Percentiles rank a stretch among this genome's conserved stretches.
Evolutionary conservation across 306 rosid genomes (phyloP).

Genomic region (Vigna trinervia): DNA sequence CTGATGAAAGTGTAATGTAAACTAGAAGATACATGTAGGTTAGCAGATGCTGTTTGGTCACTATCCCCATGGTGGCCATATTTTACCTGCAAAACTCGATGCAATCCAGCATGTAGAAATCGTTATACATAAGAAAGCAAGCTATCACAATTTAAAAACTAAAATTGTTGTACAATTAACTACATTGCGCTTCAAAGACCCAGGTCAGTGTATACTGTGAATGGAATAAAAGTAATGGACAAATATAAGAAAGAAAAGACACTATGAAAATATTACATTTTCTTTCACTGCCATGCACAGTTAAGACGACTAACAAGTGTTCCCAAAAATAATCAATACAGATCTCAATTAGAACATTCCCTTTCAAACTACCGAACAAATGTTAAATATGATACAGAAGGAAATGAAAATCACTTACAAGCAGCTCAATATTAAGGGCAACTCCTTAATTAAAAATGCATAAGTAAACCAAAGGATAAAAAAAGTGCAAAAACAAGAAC

Average conservation of each 20-base stretch:
- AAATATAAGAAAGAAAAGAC: conserved; percentile 30
- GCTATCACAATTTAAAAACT: background rate
- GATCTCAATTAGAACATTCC: conserved; percentile 23
- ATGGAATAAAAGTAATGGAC: background rate
- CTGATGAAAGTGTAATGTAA: conserved; percentile 58
- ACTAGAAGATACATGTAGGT: conserved; percentile 60
- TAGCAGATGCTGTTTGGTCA: conserved; percentile 54
- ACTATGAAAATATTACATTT: background rate
- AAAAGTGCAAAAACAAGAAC: conserved; percentile 19
- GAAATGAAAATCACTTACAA: conserved; percentile 4
- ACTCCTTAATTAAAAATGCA: conserved; percentile 26
- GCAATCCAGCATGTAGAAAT: conserved; percentile 28
- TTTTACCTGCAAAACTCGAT: conserved; percentile 44
- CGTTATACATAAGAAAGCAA: conserved; percentile 15
- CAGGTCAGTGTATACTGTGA: background rate
- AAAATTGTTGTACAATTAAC: conserved; percentile 1
- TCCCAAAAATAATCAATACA: background rate
- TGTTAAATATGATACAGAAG: background rate
- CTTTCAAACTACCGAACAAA: conserved; percentile 32
- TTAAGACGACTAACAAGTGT: conserved; percentile 16
- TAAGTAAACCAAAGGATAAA: background rate
- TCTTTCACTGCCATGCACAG: background rate
- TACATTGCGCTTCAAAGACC: conserved; percentile 30
- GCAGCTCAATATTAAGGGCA: conserved; percentile 1
- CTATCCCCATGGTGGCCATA: conserved; percentile 28